A percentile compares a stretch with the other conserved stretches of the same genome.
These are phyloP conservation scores for Gyromitra esculenta DNA, from an alignment of 2,329 filamentous ascomycete genomes.

Conservation along the genomic window DNA sequence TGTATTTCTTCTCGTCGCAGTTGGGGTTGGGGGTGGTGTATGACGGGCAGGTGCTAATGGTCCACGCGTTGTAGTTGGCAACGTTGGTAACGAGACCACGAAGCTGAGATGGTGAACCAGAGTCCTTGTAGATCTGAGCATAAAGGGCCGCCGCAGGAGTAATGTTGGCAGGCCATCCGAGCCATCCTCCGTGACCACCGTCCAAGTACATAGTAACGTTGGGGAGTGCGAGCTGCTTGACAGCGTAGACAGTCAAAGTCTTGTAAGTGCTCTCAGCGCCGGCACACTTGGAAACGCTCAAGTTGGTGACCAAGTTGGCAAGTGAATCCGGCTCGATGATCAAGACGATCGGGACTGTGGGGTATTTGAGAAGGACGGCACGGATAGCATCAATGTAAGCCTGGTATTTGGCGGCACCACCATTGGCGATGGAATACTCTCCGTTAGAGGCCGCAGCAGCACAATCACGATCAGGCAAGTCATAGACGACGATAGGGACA, in stretches of 20 bases:
- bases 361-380: constrained; percentile 61
- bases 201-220: constrained; percentile 70
- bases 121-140: constrained; percentile 65
- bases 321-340: constrained; percentile 67
- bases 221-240: constrained; percentile 66
- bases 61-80: constrained; percentile 67
- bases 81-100: constrained; percentile 70
- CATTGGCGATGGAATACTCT: constrained; percentile 66
- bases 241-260: constrained; percentile 65
- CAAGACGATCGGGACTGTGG: constrained; percentile 57
- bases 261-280: constrained; percentile 65
- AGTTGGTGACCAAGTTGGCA: constrained; percentile 70
- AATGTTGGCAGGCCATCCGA: constrained; percentile 69
- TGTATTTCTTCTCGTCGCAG: constrained; percentile 60
- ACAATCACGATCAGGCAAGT: constrained; percentile 70
- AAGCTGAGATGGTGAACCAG: constrained; percentile 63
- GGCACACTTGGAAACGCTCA: constrained; percentile 65
- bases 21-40: constrained; percentile 64
- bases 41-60: constrained; percentile 59
- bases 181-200: constrained; percentile 69
- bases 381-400: constrained; percentile 63
- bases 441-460: constrained; percentile 69
- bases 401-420: constrained; percentile 63
- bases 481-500: constrained; percentile 67
- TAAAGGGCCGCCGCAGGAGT: constrained; percentile 64